Conservation (phyloP, 345 rosid species). For the Lumnitzera racemosa region DNA sequence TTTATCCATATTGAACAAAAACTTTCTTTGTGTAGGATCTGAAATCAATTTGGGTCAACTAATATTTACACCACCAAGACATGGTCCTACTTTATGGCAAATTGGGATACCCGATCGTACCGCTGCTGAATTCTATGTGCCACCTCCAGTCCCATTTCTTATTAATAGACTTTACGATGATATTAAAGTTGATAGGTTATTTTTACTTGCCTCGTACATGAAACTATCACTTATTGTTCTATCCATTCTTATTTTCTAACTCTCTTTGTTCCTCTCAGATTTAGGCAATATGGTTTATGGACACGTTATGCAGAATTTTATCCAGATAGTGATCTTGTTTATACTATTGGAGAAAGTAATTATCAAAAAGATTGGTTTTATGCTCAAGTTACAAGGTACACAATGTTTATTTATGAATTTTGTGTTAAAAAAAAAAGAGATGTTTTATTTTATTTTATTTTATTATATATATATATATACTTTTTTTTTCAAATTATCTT, state of each 20-base stretch:
- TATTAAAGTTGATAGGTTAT: constrained; percentile 6
- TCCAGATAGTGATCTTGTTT: constrained; percentile 10
- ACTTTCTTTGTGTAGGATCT: constrained; percentile 12
- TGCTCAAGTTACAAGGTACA: constrained; percentile 34
- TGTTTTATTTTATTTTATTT: too few relatives aligned
- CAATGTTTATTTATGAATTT: background rate
- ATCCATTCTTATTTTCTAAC: background rate
- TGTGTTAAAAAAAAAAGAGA: too few relatives aligned
- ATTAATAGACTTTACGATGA: constrained; percentile 14
- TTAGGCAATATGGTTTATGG: constrained; percentile 21
- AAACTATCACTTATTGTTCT: background rate
- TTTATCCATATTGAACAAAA: background rate
- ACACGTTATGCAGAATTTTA: constrained; percentile 10
- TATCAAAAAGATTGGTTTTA: constrained; percentile 28
- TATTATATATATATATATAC: too few relatives aligned
- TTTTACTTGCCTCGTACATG: background rate
- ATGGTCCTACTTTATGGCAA: constrained; percentile 43
- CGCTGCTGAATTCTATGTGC: constrained; percentile 35
- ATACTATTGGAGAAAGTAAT: constrained; percentile 7
- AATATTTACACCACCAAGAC: constrained; percentile 30
- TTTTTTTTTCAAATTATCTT: background rate
- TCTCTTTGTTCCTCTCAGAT: constrained; percentile 2
- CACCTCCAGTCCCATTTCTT: constrained; percentile 19
- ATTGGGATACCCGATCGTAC: constrained; percentile 33
- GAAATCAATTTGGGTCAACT: constrained; percentile 12